phyloP scores from a whole-genome alignment of 768 basidiomycete genomes.

The Termitomyces sp. region DNA sequence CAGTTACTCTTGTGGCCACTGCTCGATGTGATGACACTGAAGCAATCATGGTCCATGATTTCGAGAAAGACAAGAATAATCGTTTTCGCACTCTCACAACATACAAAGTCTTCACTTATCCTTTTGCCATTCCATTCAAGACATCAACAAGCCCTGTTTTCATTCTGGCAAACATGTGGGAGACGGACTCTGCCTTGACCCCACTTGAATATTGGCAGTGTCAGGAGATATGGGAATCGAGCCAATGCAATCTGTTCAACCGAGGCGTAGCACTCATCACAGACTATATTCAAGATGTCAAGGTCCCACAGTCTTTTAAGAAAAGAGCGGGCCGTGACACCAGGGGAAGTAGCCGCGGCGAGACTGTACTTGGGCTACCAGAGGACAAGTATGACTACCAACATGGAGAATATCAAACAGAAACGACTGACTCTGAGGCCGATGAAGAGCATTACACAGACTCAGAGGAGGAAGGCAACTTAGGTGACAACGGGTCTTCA shows the following conservation, averaged over 20 bases:
- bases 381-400: too few species aligned
- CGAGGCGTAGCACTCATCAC: not conserved
- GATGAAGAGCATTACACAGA: not conserved
- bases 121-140: not conserved
- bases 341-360: too few species aligned
- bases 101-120: not conserved
- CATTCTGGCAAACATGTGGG: not conserved
- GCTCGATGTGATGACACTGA: not conserved
- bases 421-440: not conserved
- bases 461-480: not conserved
- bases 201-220: rapidly evolving
- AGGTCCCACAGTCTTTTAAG: not conserved
- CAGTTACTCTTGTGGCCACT: not conserved
- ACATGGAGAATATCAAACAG: too few species aligned
- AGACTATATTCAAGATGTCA: not conserved
- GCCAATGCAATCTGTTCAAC: not conserved
- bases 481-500: not conserved
- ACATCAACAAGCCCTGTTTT: too few species aligned
- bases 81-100: not conserved
- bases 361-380: too few species aligned
- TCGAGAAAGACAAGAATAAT: not conserved
- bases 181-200: too few species aligned
- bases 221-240: not conserved
- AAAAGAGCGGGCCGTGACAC: not conserved
- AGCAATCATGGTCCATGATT: not conserved